Evolutionary conservation across 2,329 filamentous ascomycete genomes (phyloP).

Genomic region (Colletotrichum salicis): DNA sequence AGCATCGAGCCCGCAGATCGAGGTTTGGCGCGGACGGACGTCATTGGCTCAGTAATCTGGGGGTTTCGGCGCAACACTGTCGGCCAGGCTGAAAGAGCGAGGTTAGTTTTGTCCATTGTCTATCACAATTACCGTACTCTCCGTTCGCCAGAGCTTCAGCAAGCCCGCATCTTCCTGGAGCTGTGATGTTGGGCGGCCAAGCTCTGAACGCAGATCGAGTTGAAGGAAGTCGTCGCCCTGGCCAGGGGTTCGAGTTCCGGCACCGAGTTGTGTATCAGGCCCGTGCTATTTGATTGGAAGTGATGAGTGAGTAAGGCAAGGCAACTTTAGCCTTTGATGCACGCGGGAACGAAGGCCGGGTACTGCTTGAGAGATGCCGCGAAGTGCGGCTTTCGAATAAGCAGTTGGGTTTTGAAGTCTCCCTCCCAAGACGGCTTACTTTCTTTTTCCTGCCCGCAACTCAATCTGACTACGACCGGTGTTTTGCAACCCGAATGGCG

Average conservation of each 20-base stretch:
- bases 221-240: constrained; percentile 1
- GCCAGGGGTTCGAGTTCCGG: constrained; percentile 22
- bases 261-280: neutral
- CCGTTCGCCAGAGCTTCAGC: neutral
- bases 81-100: neutral
- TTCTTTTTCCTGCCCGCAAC: neutral
- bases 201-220: constrained; percentile 18
- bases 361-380: neutral
- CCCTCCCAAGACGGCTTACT: neutral
- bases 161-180: neutral
- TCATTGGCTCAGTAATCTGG: constrained; percentile 13
- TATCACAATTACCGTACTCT: constrained; percentile 10
- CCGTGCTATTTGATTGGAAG: constrained; percentile 1
- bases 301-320: neutral
- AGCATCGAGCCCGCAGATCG: constrained; percentile 28
- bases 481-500: neutral
- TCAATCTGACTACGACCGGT: neutral
- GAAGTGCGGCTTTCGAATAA: neutral
- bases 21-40: neutral
- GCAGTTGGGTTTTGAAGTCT: neutral
- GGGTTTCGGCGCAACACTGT: neutral
- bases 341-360: neutral
- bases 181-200: constrained; percentile 16
- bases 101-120: neutral
- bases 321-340: neutral